Conservation (phyloP, 257 asterid species). For the Solanum megistacrolobum region DNA sequence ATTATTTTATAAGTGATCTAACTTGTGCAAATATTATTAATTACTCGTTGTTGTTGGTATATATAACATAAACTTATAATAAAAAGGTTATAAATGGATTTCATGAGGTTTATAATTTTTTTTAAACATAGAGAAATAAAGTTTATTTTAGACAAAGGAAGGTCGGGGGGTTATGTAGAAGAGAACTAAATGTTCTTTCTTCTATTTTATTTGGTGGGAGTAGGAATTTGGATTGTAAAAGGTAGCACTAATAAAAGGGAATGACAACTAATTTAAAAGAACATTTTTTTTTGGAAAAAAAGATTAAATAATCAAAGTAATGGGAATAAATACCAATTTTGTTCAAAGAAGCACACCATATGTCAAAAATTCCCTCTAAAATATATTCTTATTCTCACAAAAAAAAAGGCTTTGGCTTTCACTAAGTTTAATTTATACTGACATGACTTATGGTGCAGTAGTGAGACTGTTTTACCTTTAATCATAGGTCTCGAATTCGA, state of each 20-base stretch:
- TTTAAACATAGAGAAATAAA: background rate
- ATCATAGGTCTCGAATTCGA: fast-evolving
- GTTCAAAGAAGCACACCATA: background rate
- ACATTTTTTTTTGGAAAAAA: background rate
- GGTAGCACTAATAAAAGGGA: background rate
- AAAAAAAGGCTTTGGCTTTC: background rate
- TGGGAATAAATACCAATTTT: constrained; percentile 31
- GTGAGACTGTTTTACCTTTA: too few relatives aligned
- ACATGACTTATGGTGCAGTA: too few relatives aligned
- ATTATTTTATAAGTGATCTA: background rate
- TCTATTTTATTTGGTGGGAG: constrained; percentile 15
- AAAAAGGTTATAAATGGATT: background rate
- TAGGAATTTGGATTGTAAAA: constrained; percentile 9
- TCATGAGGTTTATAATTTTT: background rate
- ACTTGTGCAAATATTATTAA: background rate
- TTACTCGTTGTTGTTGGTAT: background rate
- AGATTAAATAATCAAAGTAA: background rate
- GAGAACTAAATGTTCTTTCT: background rate
- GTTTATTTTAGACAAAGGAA: background rate
- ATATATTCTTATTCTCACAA: constrained; percentile 10
- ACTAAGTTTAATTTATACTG: background rate
- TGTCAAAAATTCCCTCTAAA: constrained; percentile 1
- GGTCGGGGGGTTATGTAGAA: background rate
- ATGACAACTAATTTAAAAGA: constrained; percentile 2
- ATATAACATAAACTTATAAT: background rate